phyloP scores from a whole-genome alignment of 2,329 filamentous ascomycete species.

The Aspergillus sclerotialis region DNA sequence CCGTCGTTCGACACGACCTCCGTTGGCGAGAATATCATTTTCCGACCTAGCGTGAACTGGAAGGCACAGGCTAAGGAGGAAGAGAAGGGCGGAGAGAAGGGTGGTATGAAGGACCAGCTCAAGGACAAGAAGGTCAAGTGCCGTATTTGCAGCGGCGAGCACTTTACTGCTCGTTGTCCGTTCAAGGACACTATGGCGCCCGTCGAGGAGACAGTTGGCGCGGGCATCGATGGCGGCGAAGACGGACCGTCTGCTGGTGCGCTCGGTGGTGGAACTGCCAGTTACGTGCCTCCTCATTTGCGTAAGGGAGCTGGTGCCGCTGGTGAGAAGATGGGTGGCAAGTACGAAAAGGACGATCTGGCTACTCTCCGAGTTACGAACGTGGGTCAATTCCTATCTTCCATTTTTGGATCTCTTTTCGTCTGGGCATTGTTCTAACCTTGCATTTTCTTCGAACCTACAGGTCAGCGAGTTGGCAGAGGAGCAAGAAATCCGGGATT shows the following conservation, averaged over 20 bases:
- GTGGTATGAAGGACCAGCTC: conserved; percentile 60
- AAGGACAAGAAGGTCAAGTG: conserved; percentile 99
- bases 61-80: conserved; percentile 76
- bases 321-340: conserved; percentile 83
- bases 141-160: conserved; percentile 96
- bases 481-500: conserved; percentile 87
- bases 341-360: conserved; percentile 93
- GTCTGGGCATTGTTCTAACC: conserved; percentile 2
- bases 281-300: conserved; percentile 91
- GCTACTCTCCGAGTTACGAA: conserved; percentile 97
- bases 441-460: conserved; percentile 7
- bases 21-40: conserved; percentile 96
- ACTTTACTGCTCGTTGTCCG: conserved; percentile 97
- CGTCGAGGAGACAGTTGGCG: conserved; percentile 38
- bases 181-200: conserved; percentile 99
- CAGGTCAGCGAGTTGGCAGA: conserved; percentile 96
- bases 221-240: conserved; percentile 38
- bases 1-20: conserved; percentile 85
- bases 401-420: background rate
- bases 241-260: conserved; percentile 46
- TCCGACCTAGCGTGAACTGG: conserved; percentile 90
- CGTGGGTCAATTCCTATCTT: too few relatives aligned
- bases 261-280: conserved; percentile 62
- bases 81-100: conserved; percentile 49
- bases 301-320: conserved; percentile 55